These are phyloP conservation scores for Casaregolazyma suthepensis DNA, from an alignment of 1,139 yeast species.

Conservation along the genomic window DNA sequence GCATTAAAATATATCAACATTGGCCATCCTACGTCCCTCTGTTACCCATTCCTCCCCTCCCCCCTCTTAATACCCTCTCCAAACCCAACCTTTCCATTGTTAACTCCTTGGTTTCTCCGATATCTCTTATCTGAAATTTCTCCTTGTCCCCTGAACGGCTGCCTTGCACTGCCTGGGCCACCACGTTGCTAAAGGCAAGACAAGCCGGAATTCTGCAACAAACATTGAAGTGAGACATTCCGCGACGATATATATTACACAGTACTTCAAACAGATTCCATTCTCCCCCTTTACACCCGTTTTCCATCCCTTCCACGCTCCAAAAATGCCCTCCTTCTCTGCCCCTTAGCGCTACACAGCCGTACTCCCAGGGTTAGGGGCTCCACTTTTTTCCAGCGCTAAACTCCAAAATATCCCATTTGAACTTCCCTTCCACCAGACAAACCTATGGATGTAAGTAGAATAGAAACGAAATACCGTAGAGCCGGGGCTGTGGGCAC, in stretches of 20 bases:
- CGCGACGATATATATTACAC: too few relatives aligned
- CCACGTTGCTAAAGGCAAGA: not conserved
- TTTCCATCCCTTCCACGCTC: not conserved
- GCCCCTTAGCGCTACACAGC: not conserved
- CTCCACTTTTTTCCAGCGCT: not conserved
- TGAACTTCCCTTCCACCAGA: not conserved
- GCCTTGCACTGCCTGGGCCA: not conserved
- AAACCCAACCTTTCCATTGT: not conserved
- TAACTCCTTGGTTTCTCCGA: not conserved
- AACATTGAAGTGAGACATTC: too few relatives aligned
- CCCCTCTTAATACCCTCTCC: not conserved
- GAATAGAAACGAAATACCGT: not conserved
- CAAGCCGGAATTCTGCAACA: not conserved
- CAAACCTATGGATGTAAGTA: not conserved
- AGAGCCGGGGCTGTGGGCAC: not conserved
- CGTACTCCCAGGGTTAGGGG: not conserved
- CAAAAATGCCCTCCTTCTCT: too few relatives aligned
- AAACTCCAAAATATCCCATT: not conserved
- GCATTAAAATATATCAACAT: too few relatives aligned
- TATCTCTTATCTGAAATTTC: not conserved
- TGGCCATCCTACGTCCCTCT: not conserved
- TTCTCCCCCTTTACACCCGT: too few relatives aligned
- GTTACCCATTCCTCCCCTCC: not conserved
- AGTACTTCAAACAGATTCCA: not conserved
- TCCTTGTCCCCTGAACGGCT: not conserved